Evolutionary conservation across 169 alveolate species (phyloP), one percentile per base, ranked within the genome.

Genomic region (Theileria annulata): DNA sequence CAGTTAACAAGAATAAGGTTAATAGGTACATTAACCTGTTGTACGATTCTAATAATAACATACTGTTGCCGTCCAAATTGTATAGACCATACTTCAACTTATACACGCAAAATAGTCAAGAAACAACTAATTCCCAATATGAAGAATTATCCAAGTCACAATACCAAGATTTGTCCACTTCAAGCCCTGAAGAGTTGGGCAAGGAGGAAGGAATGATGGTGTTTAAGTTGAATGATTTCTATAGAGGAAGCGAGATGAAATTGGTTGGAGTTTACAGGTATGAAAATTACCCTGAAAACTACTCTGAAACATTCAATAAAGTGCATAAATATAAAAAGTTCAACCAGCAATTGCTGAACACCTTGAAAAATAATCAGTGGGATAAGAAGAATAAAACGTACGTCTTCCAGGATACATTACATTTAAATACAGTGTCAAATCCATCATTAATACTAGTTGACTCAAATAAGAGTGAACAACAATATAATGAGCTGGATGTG

Each of bases 11-110:
- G 25, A 21, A 62, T 21, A 30, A 21, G 42, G 71, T 62, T 23
- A 62, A 62, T 21, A 8, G 25, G 31, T 62, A 27, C 13, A 15
- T 62, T 17, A 62, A 62, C 71, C 49, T 62, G 13, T 28, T 62
- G 49, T 62, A 5, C 19, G 71, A 62, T 47, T 17, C 31, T 0
- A 19, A 62, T 2, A 30, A 30, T 21, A 30, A 62, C 37, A 1
- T 21, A 37, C 19, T 62, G 71, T 21, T 62, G 48, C 71, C 71
- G 19, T 62, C 71, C 21, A 21, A 62, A 30, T 17, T 62, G 25
- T 62, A 62, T 21, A 37, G 25, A 15, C 37, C 71, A 3, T 3
- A 15, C 37, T 62, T 62, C 48, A 21, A 62, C 51, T 31, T 62
- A 27, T 62, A 62, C 71, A 42, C 51, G 0, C 51, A 42, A 42